These are phyloP conservation scores for Aureobasidium namibiae DNA, from an alignment of 2,329 filamentous ascomycete genomes.

Conservation along the genomic window DNA sequence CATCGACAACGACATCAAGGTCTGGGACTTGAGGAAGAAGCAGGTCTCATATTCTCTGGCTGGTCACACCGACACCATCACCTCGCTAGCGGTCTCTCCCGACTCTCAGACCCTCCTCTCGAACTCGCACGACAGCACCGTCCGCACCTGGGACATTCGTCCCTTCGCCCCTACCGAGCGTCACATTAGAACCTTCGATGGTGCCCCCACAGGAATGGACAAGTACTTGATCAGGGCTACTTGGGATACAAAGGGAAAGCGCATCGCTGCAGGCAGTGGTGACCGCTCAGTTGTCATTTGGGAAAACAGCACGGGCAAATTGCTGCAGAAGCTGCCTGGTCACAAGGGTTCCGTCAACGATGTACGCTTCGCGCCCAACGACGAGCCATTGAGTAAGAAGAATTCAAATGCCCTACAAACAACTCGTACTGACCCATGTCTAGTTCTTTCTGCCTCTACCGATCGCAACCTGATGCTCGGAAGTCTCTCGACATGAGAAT, in stretches of 20 bases:
- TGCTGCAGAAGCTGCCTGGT: slow-evolving; percentile 89
- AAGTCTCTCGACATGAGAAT: slow-evolving; percentile 10
- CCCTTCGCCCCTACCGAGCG: slow-evolving; percentile 87
- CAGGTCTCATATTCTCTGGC: slow-evolving; percentile 77
- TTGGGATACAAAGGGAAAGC: slow-evolving; percentile 81
- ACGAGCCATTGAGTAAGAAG: slow-evolving; percentile 78
- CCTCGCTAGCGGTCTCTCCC: slow-evolving; percentile 82
- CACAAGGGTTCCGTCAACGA: slow-evolving; percentile 95
- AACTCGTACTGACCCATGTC: not conserved
- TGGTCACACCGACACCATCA: slow-evolving; percentile 87
- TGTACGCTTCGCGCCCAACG: slow-evolving; percentile 77
- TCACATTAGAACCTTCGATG: slow-evolving; percentile 80
- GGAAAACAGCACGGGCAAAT: slow-evolving; percentile 79
- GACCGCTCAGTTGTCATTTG: slow-evolving; percentile 88
- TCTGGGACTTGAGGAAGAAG: slow-evolving; percentile 94
- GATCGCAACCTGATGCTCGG: slow-evolving; percentile 28
- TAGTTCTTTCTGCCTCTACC: slow-evolving; percentile 26
- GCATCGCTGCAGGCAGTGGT: slow-evolving; percentile 79
- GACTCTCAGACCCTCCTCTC: slow-evolving; percentile 86
- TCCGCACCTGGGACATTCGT: slow-evolving; percentile 89
- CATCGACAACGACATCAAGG: slow-evolving; percentile 95
- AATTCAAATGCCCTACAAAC: not conserved
- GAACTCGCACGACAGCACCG: slow-evolving; percentile 88
- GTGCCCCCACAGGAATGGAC: slow-evolving; percentile 78
- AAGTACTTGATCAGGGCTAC: slow-evolving; percentile 86